A percentile compares a stretch with the other conserved stretches of the same genome.
phyloP scores from a whole-genome alignment of 805 yeast species.

The Barnettozyma wickerhamii region DNA sequence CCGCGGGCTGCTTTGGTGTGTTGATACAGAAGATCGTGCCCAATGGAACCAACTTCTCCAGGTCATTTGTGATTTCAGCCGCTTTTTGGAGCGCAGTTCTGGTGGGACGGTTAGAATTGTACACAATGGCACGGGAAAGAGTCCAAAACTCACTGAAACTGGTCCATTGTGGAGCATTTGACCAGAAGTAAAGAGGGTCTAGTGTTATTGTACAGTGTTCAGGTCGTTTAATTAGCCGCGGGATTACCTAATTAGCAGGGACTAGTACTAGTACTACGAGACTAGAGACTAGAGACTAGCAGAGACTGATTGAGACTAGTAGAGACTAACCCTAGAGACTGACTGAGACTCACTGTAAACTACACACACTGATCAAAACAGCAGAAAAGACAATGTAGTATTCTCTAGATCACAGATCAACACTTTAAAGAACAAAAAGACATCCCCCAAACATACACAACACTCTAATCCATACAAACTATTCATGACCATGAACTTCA shows the following conservation, averaged over 20 bases:
- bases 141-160: not conserved
- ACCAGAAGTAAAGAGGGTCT: too few species aligned
- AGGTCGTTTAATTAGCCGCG: too few species aligned
- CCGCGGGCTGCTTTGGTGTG: constrained; percentile 37
- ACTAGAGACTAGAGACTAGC: too few species aligned
- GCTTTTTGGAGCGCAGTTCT: not conserved
- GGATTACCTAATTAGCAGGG: too few species aligned
- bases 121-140: not conserved
- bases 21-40: constrained; percentile 45
- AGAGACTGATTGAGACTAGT: too few species aligned
- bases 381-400: not conserved
- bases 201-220: too few species aligned
- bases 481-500: not conserved
- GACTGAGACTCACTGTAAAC: too few species aligned
- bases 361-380: too few species aligned
- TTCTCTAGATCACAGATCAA: constrained; percentile 3
- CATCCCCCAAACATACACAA: not conserved
- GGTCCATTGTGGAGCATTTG: not conserved
- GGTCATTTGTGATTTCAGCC: constrained; percentile 15
- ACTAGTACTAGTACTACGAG: too few species aligned
- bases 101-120: too few species aligned
- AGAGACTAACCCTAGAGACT: too few species aligned
- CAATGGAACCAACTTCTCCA: constrained; percentile 33
- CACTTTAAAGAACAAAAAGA: not conserved
- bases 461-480: not conserved